Evolutionary conservation across 1,284 basidiomycete genomes (phyloP), one percentile per base, ranked within the genome.

Genomic region (Ustilago hordei): DNA sequence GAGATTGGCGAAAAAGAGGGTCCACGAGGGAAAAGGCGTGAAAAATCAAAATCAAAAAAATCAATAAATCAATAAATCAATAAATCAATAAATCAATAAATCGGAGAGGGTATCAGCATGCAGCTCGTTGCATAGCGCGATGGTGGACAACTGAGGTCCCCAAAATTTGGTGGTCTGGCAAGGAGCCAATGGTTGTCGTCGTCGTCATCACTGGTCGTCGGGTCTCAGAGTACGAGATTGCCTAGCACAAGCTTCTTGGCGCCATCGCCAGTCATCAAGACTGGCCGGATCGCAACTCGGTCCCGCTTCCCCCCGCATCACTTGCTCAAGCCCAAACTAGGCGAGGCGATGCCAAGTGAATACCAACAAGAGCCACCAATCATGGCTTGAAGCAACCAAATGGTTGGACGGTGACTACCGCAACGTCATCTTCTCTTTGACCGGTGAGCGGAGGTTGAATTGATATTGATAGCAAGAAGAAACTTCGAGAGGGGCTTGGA

Each of bases 71-170:
- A 34, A n/a, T 34, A 13, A 55, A 53, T 63, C 56, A 57, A 63
- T 8, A 47, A 35, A 39, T 45, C 53, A 34, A n/a, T 34, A 13
- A 28, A 3, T 54, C 56, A 39, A 47, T 59, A 55, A 53, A 60
- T 53, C 54, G 60, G 55, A 45, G n/a, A 32, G 15, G 48, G 48
- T 50, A 64, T 72, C 69, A 72, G 69, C 60, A 63, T 71, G 69
- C 69, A 66, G 69, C 19, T 60, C 55, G 7, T 41, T 62, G 63
- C 63, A 65, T 62, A 9, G 48, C 48, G n/a, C 53, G 34, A 52
- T 59, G 35, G 28, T 50, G 48, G 48, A 50, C 31, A 55, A 43
- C 19, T 9, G 23, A 53, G 39, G 35, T 19, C 60, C 50, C 55
- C 54, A n/a, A 43, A 63, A 55, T 28, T 19, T 6, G n/a, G 23